Conservation (phyloP, 148 eudicot species). For the Persicaria maculosa region DNA sequence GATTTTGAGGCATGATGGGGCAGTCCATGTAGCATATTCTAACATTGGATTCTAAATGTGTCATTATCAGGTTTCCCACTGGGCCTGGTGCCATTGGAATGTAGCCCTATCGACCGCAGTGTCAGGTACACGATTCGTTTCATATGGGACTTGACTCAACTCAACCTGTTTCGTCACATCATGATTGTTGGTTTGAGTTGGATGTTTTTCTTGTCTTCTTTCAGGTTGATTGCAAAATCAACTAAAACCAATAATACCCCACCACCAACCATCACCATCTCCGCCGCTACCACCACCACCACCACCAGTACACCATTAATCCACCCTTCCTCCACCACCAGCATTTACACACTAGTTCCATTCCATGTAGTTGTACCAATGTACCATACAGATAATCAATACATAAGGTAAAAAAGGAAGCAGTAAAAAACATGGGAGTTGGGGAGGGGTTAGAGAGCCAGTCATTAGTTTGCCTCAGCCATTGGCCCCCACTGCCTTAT, state of each 20-base stretch:
- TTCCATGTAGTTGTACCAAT: background rate
- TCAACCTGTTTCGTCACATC: background rate
- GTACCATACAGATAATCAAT: slow-evolving; percentile 1
- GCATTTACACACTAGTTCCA: background rate
- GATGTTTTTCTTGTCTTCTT: slow-evolving; percentile 5
- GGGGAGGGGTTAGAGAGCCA: background rate
- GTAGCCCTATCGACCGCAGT: background rate
- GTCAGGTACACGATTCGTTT: background rate
- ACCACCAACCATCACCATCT: background rate
- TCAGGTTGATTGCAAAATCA: slow-evolving; percentile 1
- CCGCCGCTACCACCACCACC: background rate
- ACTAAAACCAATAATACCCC: background rate
- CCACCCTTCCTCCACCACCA: background rate
- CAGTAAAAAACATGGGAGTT: background rate
- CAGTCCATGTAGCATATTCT: background rate
- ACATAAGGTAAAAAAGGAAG: slow-evolving; percentile 8
- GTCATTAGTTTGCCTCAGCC: background rate
- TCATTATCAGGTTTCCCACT: slow-evolving; percentile 11
- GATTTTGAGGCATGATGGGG: background rate
- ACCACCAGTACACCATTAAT: background rate
- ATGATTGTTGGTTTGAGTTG: background rate
- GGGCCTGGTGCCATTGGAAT: slow-evolving; percentile 15
- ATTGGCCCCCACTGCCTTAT: background rate
- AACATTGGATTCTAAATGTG: background rate
- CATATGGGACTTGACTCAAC: slow-evolving; percentile 3